These are phyloP conservation scores for Suillus subluteus DNA, from an alignment of 768 basidiomycete species.

Conservation along the genomic window DNA sequence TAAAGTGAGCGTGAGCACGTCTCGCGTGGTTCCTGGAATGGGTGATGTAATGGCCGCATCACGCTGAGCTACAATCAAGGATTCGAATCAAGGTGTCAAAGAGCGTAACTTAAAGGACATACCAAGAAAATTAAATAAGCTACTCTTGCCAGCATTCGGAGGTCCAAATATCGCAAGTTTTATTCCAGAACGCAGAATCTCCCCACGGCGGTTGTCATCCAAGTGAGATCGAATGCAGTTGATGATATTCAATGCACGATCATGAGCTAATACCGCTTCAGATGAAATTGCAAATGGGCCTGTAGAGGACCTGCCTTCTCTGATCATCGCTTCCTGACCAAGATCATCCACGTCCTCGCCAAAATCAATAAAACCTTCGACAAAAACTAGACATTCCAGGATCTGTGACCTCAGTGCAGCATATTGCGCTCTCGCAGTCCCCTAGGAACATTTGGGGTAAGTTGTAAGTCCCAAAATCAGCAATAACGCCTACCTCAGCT, in stretches of 20 bases:
- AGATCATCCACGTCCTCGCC: constrained; percentile 86
- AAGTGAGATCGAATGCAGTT: constrained; percentile 58
- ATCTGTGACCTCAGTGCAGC: constrained; percentile 67
- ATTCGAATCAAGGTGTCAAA: not conserved
- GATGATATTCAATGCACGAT: constrained; percentile 52
- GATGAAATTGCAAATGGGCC: constrained; percentile 3
- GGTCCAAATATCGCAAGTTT: constrained; percentile 89
- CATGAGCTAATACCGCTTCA: constrained; percentile 47
- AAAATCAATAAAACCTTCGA: constrained; percentile 93
- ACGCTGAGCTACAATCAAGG: constrained; percentile 60
- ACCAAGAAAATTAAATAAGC: constrained; percentile 85
- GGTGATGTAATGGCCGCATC: constrained; percentile 91
- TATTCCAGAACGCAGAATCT: constrained; percentile 82
- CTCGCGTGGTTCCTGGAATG: constrained; percentile 87
- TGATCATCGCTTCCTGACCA: constrained; percentile 74
- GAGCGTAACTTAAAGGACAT: constrained; percentile 13
- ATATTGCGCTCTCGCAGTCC: constrained; percentile 59
- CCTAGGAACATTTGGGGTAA: constrained; percentile 46
- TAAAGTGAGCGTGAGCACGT: constrained; percentile 81
- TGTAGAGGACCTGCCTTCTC: constrained; percentile 53
- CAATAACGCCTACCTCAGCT: constrained; percentile 57
- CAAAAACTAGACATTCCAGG: constrained; percentile 71
- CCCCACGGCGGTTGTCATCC: constrained; percentile 74
- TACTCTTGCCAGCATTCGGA: constrained; percentile 94
- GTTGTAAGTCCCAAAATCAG: not conserved